Evolutionary conservation across 228 moss, liverwort and hornwort species (phyloP).

Genomic region (Sphagnum magellanicum): DNA sequence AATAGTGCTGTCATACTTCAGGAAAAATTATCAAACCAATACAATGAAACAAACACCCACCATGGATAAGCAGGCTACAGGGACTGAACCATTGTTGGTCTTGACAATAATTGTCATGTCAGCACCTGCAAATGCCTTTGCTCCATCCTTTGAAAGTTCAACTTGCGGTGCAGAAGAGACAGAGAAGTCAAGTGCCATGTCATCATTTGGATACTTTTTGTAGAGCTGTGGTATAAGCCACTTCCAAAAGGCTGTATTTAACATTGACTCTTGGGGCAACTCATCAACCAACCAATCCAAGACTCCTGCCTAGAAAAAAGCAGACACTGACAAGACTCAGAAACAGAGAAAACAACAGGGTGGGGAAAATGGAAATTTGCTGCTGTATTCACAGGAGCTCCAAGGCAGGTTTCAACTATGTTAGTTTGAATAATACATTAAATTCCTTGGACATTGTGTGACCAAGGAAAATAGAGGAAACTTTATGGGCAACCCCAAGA

Average conservation of each 20-base stretch:
- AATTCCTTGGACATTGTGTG: no score
- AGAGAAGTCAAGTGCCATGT: slow-evolving; percentile 71
- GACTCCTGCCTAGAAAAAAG: slow-evolving; percentile 42
- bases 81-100: slow-evolving; percentile 18
- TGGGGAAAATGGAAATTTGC: no score
- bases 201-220: slow-evolving; percentile 80
- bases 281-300: slow-evolving; percentile 79
- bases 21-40: no score
- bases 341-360: no score
- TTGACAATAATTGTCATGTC: slow-evolving; percentile 73
- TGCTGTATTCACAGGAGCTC: no score
- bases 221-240: slow-evolving; percentile 88
- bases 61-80: slow-evolving; percentile 84
- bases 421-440: no score
- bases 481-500: no score
- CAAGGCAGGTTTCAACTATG: no score
- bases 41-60: slow-evolving; percentile 26
- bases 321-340: no score
- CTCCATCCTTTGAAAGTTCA: slow-evolving; percentile 51
- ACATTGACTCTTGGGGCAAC: slow-evolving; percentile 70
- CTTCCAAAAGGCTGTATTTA: slow-evolving; percentile 90
- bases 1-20: no score
- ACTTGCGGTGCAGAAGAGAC: slow-evolving; percentile 65
- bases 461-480: no score
- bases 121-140: slow-evolving; percentile 49